Conservation (phyloP, 164 flowering plant genomes). For the Macadamia tetraphylla region DNA sequence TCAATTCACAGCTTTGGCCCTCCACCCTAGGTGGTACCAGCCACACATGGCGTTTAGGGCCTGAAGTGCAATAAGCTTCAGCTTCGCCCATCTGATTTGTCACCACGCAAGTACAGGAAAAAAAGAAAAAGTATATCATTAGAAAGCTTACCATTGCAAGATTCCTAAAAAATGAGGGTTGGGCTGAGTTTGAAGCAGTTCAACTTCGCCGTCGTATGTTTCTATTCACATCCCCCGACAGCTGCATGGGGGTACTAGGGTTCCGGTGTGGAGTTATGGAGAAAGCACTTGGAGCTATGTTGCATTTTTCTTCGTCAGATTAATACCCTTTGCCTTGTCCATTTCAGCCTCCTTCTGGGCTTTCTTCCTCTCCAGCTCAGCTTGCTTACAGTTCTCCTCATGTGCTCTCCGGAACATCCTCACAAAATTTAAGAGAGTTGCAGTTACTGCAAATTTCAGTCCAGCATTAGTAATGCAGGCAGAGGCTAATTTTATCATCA, state of each 20-base stretch:
- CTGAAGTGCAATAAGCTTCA: conserved; percentile 9
- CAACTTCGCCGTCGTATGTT: conserved; percentile 1
- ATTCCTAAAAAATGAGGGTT: conserved; percentile 4
- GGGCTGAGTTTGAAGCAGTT: conserved; percentile 6
- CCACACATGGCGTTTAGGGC: neutral
- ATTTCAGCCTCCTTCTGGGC: conserved; percentile 87
- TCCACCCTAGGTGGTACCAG: no score
- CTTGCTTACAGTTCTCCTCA: conserved; percentile 83
- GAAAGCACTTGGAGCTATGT: conserved; percentile 23
- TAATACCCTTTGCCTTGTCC: conserved; percentile 67
- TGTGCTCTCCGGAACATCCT: conserved; percentile 80
- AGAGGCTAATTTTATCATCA: conserved; percentile 1
- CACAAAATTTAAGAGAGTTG: conserved; percentile 76
- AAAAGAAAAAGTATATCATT: neutral
- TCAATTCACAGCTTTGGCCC: no score
- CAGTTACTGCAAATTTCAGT: conserved; percentile 54
- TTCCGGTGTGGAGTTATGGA: neutral
- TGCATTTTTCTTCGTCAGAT: conserved; percentile 35
- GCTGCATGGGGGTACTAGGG: conserved; percentile 4
- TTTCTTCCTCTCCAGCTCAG: conserved; percentile 91
- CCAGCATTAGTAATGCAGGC: neutral
- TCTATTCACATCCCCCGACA: neutral
- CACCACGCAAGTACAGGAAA: neutral
- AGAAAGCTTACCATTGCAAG: conserved; percentile 17
- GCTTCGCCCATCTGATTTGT: conserved; percentile 6